phyloP scores from a whole-genome alignment of 805 yeast genomes.

The Wickerhamomyces chaumierensis region DNA sequence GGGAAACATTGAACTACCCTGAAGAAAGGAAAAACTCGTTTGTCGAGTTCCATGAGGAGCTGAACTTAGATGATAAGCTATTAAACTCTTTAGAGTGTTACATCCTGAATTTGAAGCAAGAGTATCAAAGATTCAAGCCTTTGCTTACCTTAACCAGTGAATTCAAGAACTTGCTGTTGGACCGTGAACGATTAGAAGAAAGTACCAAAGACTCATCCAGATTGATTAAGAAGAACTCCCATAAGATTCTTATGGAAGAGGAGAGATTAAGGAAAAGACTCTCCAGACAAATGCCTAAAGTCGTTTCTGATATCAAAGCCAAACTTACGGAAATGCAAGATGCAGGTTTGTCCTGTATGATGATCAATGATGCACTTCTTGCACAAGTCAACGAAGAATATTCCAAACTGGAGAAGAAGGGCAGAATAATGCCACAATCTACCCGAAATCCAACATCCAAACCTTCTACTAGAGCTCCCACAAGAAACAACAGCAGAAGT shows the following conservation, averaged over 20 bases:
- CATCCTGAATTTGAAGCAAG: conserved; percentile 36
- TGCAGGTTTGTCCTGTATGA: conserved; percentile 31
- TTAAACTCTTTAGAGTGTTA: conserved; percentile 58
- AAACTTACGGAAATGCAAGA: conserved; percentile 24
- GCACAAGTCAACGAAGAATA: conserved; percentile 21
- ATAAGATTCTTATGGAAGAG: conserved; percentile 68
- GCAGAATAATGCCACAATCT: conserved; percentile 10
- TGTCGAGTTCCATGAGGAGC: conserved; percentile 21
- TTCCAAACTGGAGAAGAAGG: conserved; percentile 10
- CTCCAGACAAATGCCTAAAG: conserved; percentile 54
- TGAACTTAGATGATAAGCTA: conserved; percentile 45
- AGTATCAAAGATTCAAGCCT: conserved; percentile 39
- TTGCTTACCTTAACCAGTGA: conserved; percentile 45
- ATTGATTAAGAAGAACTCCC: conserved; percentile 61
- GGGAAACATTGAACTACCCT: conserved; percentile 53
- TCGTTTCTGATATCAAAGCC: conserved; percentile 38
- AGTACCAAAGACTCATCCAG: conserved; percentile 76
- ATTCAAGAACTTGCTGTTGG: conserved; percentile 43
- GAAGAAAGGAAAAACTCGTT: conserved; percentile 39
- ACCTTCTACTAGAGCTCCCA: conserved; percentile 9
- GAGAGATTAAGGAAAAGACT: conserved; percentile 65
- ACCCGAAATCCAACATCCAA: conserved; percentile 9
- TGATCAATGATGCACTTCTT: conserved; percentile 19
- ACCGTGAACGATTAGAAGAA: conserved; percentile 51
- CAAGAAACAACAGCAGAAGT: conserved; percentile 4